Percentiles rank a stretch among this genome's conserved stretches.
Evolutionary conservation across 192 early-diverging fungal species (phyloP).

Genomic region (Coemansia sp.): DNA sequence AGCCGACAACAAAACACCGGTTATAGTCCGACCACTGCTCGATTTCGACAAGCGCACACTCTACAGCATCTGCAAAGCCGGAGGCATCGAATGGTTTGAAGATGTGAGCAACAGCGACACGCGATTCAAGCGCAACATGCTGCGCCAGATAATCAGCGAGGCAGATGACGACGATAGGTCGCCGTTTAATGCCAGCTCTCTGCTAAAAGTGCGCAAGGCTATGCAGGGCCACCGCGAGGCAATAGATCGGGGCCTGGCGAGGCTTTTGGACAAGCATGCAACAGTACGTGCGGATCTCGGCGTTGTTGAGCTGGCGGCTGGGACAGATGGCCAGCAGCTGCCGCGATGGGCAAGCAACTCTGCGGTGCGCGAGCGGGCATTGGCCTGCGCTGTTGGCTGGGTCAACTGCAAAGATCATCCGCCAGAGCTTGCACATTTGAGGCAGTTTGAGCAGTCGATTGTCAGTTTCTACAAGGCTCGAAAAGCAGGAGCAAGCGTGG

Average conservation of each 20-base stretch:
- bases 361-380: conserved; percentile 40
- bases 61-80: conserved; percentile 19
- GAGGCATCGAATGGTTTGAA: conserved; percentile 40
- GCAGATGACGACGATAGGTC: conserved; percentile 9
- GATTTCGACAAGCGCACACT: conserved; percentile 25
- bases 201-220: conserved; percentile 25
- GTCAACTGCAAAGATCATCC: conserved; percentile 30
- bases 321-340: neutral
- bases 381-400: conserved; percentile 32
- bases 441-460: conserved; percentile 19
- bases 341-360: conserved; percentile 26
- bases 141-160: conserved; percentile 29
- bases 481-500: neutral
- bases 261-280: conserved; percentile 13
- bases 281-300: conserved; percentile 16
- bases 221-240: conserved; percentile 45
- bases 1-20: neutral
- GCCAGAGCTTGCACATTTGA: conserved; percentile 41
- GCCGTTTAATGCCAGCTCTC: conserved; percentile 15
- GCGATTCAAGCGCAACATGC: conserved; percentile 32
- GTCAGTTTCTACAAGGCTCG: conserved; percentile 4
- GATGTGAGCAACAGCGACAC: conserved; percentile 44
- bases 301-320: conserved; percentile 16
- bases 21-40: conserved; percentile 46
- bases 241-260: conserved; percentile 14